Evolutionary conservation across 208 protist species (phyloP), one percentile per base, ranked within the genome.

Genomic region (Zelonia costaricensis): DNA sequence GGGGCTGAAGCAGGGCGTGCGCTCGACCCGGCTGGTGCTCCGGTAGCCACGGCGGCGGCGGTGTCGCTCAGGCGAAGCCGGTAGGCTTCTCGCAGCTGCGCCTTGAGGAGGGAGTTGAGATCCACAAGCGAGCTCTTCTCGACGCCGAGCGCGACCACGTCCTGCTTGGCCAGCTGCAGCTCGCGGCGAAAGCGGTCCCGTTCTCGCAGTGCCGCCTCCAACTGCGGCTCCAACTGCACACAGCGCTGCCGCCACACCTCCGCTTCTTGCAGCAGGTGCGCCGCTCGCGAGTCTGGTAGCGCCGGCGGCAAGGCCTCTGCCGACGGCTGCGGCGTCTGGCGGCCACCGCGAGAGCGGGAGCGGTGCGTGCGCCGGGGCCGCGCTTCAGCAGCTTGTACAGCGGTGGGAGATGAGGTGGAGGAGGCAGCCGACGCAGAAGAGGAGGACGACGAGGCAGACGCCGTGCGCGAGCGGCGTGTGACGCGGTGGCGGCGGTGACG

Each of bases 61-160:
- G 35, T 27, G 44, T 62, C 36, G 2, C 23, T 72, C 39, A 52
- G 39, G 55, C 75, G 74, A 22, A 78, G 74, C 9, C 82, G 76
- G 53, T 91, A 95, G 36, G 84, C 84, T 56, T 93, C 86, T 0
- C 87, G 65, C 62, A 93, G 70, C 59, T 96, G 90, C 23, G 83
- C 79, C 76, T 96, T 96, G 16, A 96, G 76, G 10, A 93, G 67
- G 9, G 84, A 76, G 62, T 96, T 96, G 12, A 96, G 57, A 59
- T 93, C 87, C 16, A 92, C 65, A 49, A 96, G 69, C 6, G 82
- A 91, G 35, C 85, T 82, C 63, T 91, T 89, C 65, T 96, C 86
- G 1, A 68, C 77, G 22, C 64, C 57, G 15, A 92, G 54, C 7
- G 81, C 73, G 15, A 55, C 67, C 6, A 76, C 68, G 28, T 88